Evolutionary conservation across 2,329 filamentous ascomycete genomes (phyloP).

Genomic region (Bipolaris sorokiniana): DNA sequence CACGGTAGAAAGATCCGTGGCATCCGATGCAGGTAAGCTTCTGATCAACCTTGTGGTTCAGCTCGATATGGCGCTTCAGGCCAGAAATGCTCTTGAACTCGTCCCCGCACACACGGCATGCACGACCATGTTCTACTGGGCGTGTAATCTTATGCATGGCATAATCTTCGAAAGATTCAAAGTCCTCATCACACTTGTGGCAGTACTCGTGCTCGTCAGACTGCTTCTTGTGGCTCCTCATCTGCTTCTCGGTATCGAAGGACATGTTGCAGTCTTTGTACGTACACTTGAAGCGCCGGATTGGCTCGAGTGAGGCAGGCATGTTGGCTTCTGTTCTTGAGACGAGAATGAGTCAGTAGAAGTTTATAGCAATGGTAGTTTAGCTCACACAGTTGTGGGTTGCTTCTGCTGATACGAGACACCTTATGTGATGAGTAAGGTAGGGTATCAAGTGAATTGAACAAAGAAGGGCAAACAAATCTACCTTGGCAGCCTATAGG

Average conservation of each 20-base stretch:
- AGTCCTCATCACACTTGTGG: conserved; percentile 54
- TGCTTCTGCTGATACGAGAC: neutral
- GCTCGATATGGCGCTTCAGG: conserved; percentile 58
- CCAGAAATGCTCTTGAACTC: conserved; percentile 63
- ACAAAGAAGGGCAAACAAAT: neutral
- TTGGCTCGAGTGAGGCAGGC: conserved; percentile 31
- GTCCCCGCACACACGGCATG: conserved; percentile 62
- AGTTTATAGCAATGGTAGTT: neutral
- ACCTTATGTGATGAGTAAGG: neutral
- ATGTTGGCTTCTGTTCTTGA: conserved; percentile 21
- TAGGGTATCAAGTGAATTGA: too few species aligned
- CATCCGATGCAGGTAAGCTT: conserved; percentile 62
- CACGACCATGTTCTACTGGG: conserved; percentile 54
- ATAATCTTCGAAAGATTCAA: conserved; percentile 52
- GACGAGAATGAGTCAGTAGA: neutral
- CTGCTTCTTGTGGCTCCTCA: conserved; percentile 59
- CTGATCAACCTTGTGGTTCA: conserved; percentile 57
- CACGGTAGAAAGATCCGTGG: conserved; percentile 54
- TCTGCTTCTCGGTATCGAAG: conserved; percentile 55
- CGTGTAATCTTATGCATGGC: conserved; percentile 55
- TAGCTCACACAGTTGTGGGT: neutral
- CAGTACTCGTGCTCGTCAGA: conserved; percentile 56
- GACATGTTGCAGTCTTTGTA: conserved; percentile 53
- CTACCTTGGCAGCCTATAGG: neutral
- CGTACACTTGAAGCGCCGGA: conserved; percentile 49